phyloP scores from a whole-genome alignment of 1,139 yeast genomes.

The Debaryomyces robertsiae region DNA sequence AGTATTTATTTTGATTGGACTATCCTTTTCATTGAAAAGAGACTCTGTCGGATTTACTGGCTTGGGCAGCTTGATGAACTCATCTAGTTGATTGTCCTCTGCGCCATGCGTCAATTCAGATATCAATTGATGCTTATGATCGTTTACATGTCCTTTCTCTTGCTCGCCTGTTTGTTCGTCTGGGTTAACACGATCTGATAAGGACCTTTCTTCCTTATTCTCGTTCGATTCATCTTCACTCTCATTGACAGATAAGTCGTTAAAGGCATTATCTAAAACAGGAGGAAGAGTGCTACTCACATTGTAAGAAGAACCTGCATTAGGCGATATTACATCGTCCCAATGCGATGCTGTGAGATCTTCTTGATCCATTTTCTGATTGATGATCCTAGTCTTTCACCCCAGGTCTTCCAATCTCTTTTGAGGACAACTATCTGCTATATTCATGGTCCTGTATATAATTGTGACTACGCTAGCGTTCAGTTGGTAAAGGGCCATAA shows the following conservation, averaged over 20 bases:
- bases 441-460: slow-evolving; percentile 1
- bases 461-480: no score
- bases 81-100: slow-evolving; percentile 28
- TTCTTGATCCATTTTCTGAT: slow-evolving; percentile 30
- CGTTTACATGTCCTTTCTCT: slow-evolving; percentile 36
- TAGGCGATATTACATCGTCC: slow-evolving; percentile 38
- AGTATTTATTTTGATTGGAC: slow-evolving; percentile 43
- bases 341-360: slow-evolving; percentile 42
- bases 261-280: slow-evolving; percentile 29
- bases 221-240: slow-evolving; percentile 22
- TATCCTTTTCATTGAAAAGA: slow-evolving; percentile 39
- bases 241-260: slow-evolving; percentile 24
- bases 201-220: slow-evolving; percentile 21
- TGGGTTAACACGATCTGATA: slow-evolving; percentile 12
- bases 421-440: no score
- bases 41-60: slow-evolving; percentile 25
- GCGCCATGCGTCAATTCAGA: slow-evolving; percentile 39
- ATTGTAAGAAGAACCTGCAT: slow-evolving; percentile 15
- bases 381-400: neutral
- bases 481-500: no score
- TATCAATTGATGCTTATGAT: slow-evolving; percentile 38
- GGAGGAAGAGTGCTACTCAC: slow-evolving; percentile 17
- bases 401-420: no score
- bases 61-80: slow-evolving; percentile 26
- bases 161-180: slow-evolving; percentile 38